Percentiles rank a stretch among this genome's conserved stretches.
phyloP scores from a whole-genome alignment of 2,329 filamentous ascomycete genomes.

The Diplodia sapinea region DNA sequence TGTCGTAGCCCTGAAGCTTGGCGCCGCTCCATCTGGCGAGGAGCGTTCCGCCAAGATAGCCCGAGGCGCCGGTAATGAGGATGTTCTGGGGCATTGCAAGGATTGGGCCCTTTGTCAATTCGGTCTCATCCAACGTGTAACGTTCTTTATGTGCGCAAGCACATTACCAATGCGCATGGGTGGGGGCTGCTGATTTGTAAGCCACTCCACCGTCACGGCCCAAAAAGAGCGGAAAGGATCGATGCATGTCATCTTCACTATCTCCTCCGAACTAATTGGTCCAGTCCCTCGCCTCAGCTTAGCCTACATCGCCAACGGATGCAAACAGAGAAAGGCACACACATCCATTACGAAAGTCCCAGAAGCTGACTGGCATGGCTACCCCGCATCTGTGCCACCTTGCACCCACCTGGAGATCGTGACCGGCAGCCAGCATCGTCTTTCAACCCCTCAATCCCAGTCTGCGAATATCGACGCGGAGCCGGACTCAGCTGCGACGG shows the following conservation, averaged over 20 bases:
- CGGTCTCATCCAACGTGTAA: background rate
- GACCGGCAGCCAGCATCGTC: background rate
- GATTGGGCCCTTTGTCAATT: too few relatives aligned
- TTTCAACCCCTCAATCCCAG: background rate
- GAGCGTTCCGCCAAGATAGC: conserved; percentile 60
- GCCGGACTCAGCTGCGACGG: background rate
- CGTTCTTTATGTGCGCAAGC: background rate
- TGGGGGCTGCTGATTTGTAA: background rate
- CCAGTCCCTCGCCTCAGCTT: background rate
- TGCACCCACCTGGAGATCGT: background rate
- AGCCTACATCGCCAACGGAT: background rate
- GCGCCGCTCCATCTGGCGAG: conserved; percentile 49
- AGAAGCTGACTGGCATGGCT: background rate
- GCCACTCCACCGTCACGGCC: background rate
- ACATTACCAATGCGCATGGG: background rate
- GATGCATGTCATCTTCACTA: background rate
- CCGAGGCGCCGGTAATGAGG: conserved; percentile 59
- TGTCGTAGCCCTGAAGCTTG: conserved; percentile 51
- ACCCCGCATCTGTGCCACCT: background rate
- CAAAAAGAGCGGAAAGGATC: background rate
- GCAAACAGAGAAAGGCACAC: background rate
- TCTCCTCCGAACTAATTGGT: background rate
- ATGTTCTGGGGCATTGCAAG: conserved; percentile 47
- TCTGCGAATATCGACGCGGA: background rate
- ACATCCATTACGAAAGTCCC: background rate